phyloP scores from a whole-genome alignment of 2,329 filamentous ascomycete species.

The Alternaria novae-zelandiae region DNA sequence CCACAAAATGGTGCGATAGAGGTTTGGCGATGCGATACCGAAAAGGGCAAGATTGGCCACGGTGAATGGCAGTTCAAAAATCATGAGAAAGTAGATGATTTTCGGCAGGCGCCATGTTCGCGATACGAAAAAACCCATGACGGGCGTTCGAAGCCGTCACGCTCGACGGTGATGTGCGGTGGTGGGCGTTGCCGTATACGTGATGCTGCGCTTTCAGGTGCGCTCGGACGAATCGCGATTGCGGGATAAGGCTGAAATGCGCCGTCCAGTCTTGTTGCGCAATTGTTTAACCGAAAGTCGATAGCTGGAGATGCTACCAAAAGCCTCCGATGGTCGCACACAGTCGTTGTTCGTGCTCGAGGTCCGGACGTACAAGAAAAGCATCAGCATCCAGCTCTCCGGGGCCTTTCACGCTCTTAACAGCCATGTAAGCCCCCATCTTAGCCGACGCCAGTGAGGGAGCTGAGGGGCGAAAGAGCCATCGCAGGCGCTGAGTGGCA shows the following conservation, averaged over 20 bases:
- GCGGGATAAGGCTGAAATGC: constrained; percentile 7
- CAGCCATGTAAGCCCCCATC: constrained; percentile 22
- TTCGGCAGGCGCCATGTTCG: constrained; percentile 62
- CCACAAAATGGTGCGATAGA: constrained; percentile 76
- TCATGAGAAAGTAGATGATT: constrained; percentile 63
- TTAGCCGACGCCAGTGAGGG: constrained; percentile 22
- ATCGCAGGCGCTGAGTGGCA: constrained; percentile 43
- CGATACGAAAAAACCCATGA: constrained; percentile 58
- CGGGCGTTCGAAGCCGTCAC: constrained; percentile 1
- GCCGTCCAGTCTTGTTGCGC: not conserved
- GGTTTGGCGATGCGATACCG: constrained; percentile 74
- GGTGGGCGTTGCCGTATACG: not conserved
- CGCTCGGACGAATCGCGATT: constrained; percentile 5
- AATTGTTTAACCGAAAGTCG: not conserved
- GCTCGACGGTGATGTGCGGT: not conserved
- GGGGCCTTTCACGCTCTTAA: constrained; percentile 35
- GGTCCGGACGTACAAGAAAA: constrained; percentile 7
- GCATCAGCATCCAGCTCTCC: constrained; percentile 7
- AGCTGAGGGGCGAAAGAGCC: constrained; percentile 29
- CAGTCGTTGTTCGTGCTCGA: constrained; percentile 12
- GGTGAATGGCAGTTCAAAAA: constrained; percentile 69
- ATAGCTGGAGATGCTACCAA: not conserved
- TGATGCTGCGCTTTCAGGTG: constrained; percentile 9
- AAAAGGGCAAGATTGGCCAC: constrained; percentile 73
- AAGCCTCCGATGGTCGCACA: constrained; percentile 15